Base-by-base conservation (phyloP, 2,329 filamentous ascomycete species). In the Blastomyces silverae region DNA sequence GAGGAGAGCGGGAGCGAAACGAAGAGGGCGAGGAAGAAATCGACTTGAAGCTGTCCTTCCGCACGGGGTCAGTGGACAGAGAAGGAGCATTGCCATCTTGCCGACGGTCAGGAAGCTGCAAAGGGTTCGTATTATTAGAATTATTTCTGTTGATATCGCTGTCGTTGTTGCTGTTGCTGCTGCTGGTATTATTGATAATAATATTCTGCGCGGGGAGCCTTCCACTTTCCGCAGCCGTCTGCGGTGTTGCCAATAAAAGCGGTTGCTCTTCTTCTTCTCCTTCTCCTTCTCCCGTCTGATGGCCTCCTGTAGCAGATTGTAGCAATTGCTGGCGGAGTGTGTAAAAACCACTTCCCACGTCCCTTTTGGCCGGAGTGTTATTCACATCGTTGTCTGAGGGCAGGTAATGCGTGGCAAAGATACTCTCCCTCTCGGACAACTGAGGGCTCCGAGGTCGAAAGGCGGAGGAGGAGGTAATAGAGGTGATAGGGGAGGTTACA, bases 341-440 rank as follows among this genome's bases (percentile, higher is more conserved):
- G 34, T 55, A 64, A 31, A 25, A 37, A 22, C 39, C 42, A 3
- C 20, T 15, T 22, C 44, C 61, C 50, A 69, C 73, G 72, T 74
- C 73, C 66, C 76, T 28, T 42, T 53, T 70, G 31, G 71, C 68
- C 55, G 69, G 69, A 62, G 71, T 68, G 44, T 70, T 76, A 44
- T 71, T 76, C 68, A 73, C 67, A 66, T 72, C 72, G 69, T 73
- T 68, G 62, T 72, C 81, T 63, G 81, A 79, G 66, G 79, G 78
- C 0, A 82, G 75, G 73, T 87, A 87, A 68, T 84, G 84, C 44
- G 84, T 86, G 62, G 85, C 84, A 71, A 86, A 87, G 72, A 87
- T 87, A 74, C 82, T 85, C 73, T 87, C 85, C 70, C 85, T 77
- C 74, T 87, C 85, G 34, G 83, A 84, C 67, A 87, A 77, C 75